Evolutionary conservation across 2,329 filamentous ascomycete species (phyloP).

Genomic region (Cytospora mali): DNA sequence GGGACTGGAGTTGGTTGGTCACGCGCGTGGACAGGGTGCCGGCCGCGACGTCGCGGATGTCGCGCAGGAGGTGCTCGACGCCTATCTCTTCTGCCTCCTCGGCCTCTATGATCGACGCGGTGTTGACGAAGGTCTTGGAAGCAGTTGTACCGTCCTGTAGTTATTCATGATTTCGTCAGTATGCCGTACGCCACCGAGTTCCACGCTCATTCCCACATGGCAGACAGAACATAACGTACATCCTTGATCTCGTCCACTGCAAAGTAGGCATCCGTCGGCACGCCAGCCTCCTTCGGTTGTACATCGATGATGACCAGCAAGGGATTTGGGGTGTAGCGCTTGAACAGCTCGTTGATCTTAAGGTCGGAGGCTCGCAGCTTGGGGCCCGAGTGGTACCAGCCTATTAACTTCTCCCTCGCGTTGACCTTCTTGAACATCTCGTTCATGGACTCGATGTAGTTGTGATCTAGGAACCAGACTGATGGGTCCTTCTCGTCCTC

Average conservation of each 20-base stretch:
- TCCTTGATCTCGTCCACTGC: slow-evolving; percentile 99
- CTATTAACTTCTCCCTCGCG: slow-evolving; percentile 96
- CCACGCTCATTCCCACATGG: not conserved
- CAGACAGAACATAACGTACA: slow-evolving; percentile 55
- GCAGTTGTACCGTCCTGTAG: slow-evolving; percentile 94
- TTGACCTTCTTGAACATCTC: slow-evolving; percentile 99
- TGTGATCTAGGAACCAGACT: slow-evolving; percentile 99
- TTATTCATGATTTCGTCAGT: slow-evolving; percentile 24
- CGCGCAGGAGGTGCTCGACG: slow-evolving; percentile 94
- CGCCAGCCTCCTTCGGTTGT: slow-evolving; percentile 95
- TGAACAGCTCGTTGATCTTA: slow-evolving; percentile 99
- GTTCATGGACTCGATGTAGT: slow-evolving; percentile 99
- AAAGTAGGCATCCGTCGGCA: slow-evolving; percentile 98
- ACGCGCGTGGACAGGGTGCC: slow-evolving; percentile 95
- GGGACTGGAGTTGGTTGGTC: slow-evolving; percentile 94
- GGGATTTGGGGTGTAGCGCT: slow-evolving; percentile 96
- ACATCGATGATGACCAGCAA: slow-evolving; percentile 98
- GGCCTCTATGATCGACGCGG: slow-evolving; percentile 95
- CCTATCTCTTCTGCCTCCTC: slow-evolving; percentile 99
- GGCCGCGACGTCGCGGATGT: slow-evolving; percentile 97
- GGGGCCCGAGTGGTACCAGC: slow-evolving; percentile 98
- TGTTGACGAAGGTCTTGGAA: slow-evolving; percentile 96
- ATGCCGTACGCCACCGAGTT: not conserved
- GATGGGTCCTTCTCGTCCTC: slow-evolving; percentile 98
- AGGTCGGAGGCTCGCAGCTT: slow-evolving; percentile 96